Evolutionary conservation across 2,329 filamentous ascomycete species (phyloP).

Genomic region (Stagonosporopsis rhizophila): DNA sequence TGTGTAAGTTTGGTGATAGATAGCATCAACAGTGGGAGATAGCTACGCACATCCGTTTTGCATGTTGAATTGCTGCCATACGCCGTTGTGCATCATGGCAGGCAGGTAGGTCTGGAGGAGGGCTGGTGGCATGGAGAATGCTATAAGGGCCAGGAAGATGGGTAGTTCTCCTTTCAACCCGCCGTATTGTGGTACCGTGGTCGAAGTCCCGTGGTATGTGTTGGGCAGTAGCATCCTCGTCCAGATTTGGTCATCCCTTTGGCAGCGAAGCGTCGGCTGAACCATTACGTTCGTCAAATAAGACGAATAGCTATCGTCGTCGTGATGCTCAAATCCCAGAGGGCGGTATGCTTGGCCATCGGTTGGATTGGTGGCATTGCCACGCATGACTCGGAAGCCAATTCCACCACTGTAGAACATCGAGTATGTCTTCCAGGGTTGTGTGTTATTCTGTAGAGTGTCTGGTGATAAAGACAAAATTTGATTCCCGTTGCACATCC

Average conservation of each 20-base stretch:
- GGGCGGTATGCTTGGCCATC: conserved; percentile 24
- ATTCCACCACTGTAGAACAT: conserved; percentile 28
- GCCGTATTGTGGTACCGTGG: conserved; percentile 10
- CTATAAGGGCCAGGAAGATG: conserved; percentile 42
- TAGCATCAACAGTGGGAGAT: too few relatives aligned
- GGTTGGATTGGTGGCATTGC: conserved; percentile 20
- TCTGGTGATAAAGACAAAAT: not conserved
- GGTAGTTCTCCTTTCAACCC: conserved; percentile 43
- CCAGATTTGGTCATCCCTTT: conserved; percentile 25
- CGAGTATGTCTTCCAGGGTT: conserved; percentile 25
- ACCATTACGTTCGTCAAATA: conserved; percentile 33
- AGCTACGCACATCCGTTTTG: not conserved
- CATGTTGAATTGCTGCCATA: conserved; percentile 26
- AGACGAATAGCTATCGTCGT: conserved; percentile 23
- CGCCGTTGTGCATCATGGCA: conserved; percentile 22
- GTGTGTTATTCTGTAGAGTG: not conserved
- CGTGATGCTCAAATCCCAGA: conserved; percentile 33
- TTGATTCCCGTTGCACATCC: not conserved
- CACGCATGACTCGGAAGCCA: conserved; percentile 33
- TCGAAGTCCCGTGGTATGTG: conserved; percentile 30
- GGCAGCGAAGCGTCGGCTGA: conserved; percentile 18
- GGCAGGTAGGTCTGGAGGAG: conserved; percentile 23
- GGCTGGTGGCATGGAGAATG: conserved; percentile 28
- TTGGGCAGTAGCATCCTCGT: conserved; percentile 32
- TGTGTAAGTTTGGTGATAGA: not conserved